Evolutionary conservation across 305 asterid genomes (phyloP).

Genomic region (Rubia peregrina): DNA sequence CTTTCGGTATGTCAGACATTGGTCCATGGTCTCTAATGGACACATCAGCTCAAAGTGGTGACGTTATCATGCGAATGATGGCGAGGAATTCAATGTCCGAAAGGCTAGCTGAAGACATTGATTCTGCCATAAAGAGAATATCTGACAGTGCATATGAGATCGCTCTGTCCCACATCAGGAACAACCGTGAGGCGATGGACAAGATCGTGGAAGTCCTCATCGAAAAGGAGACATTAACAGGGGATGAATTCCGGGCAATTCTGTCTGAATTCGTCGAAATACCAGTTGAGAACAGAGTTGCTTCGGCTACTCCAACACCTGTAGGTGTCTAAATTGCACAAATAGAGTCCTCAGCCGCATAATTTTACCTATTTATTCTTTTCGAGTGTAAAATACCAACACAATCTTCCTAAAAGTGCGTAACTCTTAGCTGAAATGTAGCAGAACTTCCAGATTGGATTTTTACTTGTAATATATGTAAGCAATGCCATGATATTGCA

Average conservation of each 20-base stretch:
- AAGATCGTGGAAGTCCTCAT: constrained; percentile 85
- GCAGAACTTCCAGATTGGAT: constrained; percentile 7
- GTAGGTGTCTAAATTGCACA: constrained; percentile 43
- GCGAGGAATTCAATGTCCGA: constrained; percentile 96
- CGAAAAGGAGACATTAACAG: constrained; percentile 83
- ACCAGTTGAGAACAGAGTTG: constrained; percentile 63
- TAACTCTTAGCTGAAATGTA: constrained; percentile 6
- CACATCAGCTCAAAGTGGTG: constrained; percentile 60
- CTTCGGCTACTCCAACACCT: constrained; percentile 44
- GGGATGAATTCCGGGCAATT: constrained; percentile 88
- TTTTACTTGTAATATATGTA: background rate
- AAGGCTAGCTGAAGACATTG: constrained; percentile 92
- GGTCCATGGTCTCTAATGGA: constrained; percentile 98
- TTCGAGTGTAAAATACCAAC: constrained; percentile 17
- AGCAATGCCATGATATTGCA: constrained; percentile 1
- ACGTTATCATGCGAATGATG: constrained; percentile 96
- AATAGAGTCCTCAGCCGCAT: constrained; percentile 7
- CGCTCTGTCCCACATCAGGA: constrained; percentile 62
- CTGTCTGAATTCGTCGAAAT: constrained; percentile 76
- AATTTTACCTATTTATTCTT: constrained; percentile 12
- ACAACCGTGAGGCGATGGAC: constrained; percentile 89
- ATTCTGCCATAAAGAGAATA: constrained; percentile 68
- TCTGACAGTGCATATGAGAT: constrained; percentile 78
- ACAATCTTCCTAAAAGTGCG: constrained; percentile 5
- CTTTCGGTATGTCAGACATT: constrained; percentile 87